Conservation (phyloP, 192 early-diverging fungal genomes). For the Podila minutissima region DNA sequence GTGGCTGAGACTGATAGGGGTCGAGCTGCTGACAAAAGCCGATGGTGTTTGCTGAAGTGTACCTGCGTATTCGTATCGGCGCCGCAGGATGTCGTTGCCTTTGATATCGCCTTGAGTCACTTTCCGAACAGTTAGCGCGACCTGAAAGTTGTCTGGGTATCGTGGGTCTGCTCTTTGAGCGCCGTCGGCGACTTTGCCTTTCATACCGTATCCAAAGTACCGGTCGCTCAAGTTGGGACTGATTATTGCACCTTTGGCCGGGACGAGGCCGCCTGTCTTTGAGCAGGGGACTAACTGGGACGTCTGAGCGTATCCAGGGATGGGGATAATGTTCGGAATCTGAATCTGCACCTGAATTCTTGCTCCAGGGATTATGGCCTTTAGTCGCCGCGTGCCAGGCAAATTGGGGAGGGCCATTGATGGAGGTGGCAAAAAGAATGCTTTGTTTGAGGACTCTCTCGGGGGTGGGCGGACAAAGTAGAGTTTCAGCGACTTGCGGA, state of each 20-base stretch:
- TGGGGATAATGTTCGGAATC: constrained; percentile 33
- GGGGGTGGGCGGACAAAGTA: constrained; percentile 45
- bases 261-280: constrained; percentile 34
- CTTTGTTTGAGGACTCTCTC: constrained; percentile 6
- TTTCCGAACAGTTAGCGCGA: constrained; percentile 38
- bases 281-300: constrained; percentile 32
- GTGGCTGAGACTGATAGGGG: background rate
- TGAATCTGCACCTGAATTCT: constrained; percentile 48
- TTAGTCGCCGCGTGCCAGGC: constrained; percentile 33
- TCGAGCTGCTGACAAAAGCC: constrained; percentile 4
- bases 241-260: constrained; percentile 8
- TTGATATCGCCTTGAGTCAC: constrained; percentile 29
- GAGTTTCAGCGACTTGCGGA: constrained; percentile 41
- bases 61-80: constrained; percentile 10
- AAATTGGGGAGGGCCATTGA: constrained; percentile 38
- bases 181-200: background rate
- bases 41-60: background rate
- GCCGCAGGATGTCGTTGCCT: constrained; percentile 1
- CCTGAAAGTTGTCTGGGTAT: constrained; percentile 43
- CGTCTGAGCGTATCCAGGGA: constrained; percentile 36
- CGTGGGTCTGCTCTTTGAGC: background rate
- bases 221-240: background rate
- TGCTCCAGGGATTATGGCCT: constrained; percentile 47
- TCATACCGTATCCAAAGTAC: constrained; percentile 5
- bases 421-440: constrained; percentile 34